phyloP scores from a whole-genome alignment of 352 stramenopile genomes.

The Pythium rhizo-oryzae region DNA sequence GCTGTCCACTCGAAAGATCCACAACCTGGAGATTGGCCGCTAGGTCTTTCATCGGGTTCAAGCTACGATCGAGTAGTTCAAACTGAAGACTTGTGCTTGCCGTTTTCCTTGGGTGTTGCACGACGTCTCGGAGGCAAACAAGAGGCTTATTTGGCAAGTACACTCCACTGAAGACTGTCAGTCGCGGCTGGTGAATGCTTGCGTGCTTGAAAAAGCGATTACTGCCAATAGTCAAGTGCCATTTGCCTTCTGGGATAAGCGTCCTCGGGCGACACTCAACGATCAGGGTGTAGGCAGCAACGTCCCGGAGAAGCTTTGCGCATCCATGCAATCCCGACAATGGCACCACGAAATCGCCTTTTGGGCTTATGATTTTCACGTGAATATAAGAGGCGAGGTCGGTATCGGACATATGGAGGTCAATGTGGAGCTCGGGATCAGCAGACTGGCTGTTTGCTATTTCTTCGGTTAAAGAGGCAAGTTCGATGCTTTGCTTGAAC shows the following conservation, averaged over 20 bases:
- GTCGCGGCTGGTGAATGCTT: slow-evolving; percentile 39
- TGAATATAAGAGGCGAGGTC: slow-evolving; percentile 49
- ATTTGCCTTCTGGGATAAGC: slow-evolving; percentile 48
- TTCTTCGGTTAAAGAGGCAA: slow-evolving; percentile 17
- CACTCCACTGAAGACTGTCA: slow-evolving; percentile 47
- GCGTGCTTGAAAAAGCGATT: slow-evolving; percentile 45
- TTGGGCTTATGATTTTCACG: slow-evolving; percentile 52
- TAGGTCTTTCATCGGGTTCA: slow-evolving; percentile 30
- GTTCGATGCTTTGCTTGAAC: slow-evolving; percentile 61
- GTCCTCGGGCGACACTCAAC: slow-evolving; percentile 47
- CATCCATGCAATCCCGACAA: slow-evolving; percentile 39
- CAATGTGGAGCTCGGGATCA: slow-evolving; percentile 42
- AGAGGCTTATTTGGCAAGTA: slow-evolving; percentile 77
- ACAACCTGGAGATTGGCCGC: slow-evolving; percentile 62
- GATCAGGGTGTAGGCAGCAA: slow-evolving; percentile 50
- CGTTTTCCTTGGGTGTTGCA: slow-evolving; percentile 46
- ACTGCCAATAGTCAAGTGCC: slow-evolving; percentile 61
- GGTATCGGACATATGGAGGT: slow-evolving; percentile 60
- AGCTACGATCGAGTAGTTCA: slow-evolving; percentile 23
- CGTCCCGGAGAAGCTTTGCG: slow-evolving; percentile 25
- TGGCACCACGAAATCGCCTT: slow-evolving; percentile 36
- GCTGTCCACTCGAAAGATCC: slow-evolving; percentile 35
- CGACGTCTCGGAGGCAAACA: slow-evolving; percentile 65
- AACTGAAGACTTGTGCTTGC: slow-evolving; percentile 57
- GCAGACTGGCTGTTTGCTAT: neutral